These are phyloP conservation scores for Monilinia laxa DNA, from an alignment of 2,329 filamentous ascomycete species.

Conservation along the genomic window DNA sequence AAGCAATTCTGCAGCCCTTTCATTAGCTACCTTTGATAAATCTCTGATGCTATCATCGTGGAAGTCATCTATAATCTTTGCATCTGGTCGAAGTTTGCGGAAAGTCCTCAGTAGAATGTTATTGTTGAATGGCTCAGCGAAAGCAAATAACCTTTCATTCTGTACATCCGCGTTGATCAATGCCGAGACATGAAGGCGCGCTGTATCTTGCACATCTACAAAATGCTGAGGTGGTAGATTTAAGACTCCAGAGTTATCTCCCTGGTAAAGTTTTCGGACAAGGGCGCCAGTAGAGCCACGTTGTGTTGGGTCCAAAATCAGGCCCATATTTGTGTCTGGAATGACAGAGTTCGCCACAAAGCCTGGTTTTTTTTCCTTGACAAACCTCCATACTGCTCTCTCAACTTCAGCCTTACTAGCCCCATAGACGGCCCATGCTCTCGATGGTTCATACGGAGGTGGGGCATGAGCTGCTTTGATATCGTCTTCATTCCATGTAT, in stretches of 20 bases:
- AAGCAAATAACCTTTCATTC: constrained; percentile 37
- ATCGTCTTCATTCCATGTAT: constrained; percentile 43
- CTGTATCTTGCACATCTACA: constrained; percentile 41
- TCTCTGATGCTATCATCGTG: constrained; percentile 30
- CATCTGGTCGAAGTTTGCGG: constrained; percentile 32
- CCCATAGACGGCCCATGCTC: constrained; percentile 38
- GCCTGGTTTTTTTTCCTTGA: constrained; percentile 38
- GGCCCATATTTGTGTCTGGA: constrained; percentile 29
- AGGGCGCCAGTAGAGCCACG: constrained; percentile 32
- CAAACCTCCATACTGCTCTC: constrained; percentile 44
- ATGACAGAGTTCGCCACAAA: constrained; percentile 38
- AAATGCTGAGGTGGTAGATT: constrained; percentile 33
- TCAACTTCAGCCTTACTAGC: constrained; percentile 46
- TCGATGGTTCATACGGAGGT: constrained; percentile 38
- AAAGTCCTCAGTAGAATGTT: constrained; percentile 31
- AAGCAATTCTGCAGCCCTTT: constrained; percentile 29
- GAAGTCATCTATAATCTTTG: constrained; percentile 32
- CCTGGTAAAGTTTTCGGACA: constrained; percentile 32
- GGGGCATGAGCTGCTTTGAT: constrained; percentile 42
- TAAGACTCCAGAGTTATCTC: constrained; percentile 17
- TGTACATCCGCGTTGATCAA: constrained; percentile 36
- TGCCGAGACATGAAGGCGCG: constrained; percentile 38
- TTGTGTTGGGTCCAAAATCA: constrained; percentile 25
- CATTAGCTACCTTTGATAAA: constrained; percentile 30
- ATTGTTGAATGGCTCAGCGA: constrained; percentile 31